Conservation (phyloP, 768 basidiomycete species). For the Mrakia blollopis region DNA sequence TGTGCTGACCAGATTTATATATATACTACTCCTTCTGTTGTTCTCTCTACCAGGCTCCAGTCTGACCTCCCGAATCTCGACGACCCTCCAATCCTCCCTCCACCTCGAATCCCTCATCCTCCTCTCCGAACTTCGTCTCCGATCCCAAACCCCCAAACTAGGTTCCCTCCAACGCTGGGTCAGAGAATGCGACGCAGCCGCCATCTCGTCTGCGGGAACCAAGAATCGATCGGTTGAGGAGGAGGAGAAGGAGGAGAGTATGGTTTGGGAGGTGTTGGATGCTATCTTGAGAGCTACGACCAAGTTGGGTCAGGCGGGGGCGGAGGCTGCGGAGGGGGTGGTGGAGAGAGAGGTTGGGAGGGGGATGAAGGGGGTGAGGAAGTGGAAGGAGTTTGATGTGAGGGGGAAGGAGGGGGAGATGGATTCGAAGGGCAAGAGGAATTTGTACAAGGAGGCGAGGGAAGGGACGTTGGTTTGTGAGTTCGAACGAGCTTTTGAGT, state of each 20-base stretch:
- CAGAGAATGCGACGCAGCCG: conserved; percentile 55
- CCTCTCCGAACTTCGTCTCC: conserved; percentile 55
- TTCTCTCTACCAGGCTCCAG: conserved; percentile 7
- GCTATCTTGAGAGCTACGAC: conserved; percentile 50
- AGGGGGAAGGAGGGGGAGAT: conserved; percentile 36
- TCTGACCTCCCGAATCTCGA: conserved; percentile 29
- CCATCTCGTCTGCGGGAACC: conserved; percentile 33
- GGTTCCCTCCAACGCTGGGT: conserved; percentile 58
- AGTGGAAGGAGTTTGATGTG: conserved; percentile 38
- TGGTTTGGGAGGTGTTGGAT: conserved; percentile 51
- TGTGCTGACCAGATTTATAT: not conserved
- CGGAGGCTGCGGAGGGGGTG: conserved; percentile 23
- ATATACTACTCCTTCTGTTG: not conserved
- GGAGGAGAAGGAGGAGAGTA: conserved; percentile 46
- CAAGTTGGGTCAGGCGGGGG: conserved; percentile 26
- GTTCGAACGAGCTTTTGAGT: not conserved
- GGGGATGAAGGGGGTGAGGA: conserved; percentile 34
- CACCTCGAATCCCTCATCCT: conserved; percentile 53
- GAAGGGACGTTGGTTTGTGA: conserved; percentile 38
- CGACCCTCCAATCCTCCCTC: conserved; percentile 50
- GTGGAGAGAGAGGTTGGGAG: conserved; percentile 26
- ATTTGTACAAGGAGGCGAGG: conserved; percentile 33
- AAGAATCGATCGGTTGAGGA: conserved; percentile 44
- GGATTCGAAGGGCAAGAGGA: conserved; percentile 11
- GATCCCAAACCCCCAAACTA: conserved; percentile 51